Evolutionary conservation across 208 protist genomes (phyloP).

Genomic region (Endotrypanum monterogeii): DNA sequence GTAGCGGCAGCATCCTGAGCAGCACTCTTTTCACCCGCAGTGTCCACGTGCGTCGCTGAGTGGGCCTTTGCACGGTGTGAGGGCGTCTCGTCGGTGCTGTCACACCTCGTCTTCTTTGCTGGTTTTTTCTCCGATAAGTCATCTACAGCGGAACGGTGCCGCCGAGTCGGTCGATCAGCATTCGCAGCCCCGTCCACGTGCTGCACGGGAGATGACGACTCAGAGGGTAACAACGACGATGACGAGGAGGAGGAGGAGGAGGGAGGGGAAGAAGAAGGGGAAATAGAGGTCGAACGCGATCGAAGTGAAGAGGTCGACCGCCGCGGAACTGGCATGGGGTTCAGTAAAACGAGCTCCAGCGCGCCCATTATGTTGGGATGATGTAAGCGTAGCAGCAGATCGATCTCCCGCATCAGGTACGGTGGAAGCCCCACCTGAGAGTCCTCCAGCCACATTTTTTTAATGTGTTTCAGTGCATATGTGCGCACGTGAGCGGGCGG

Average conservation of each 20-base stretch:
- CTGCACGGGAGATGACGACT: slow-evolving; percentile 1
- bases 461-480: slow-evolving; percentile 85
- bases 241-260: slow-evolving; percentile 1
- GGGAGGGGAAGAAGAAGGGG: too few species aligned
- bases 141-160: neutral
- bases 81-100: neutral
- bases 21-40: neutral
- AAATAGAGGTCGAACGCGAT: slow-evolving; percentile 6
- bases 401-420: slow-evolving; percentile 86
- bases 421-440: slow-evolving; percentile 80
- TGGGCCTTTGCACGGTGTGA: neutral
- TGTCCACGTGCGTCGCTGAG: neutral
- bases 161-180: neutral
- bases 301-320: neutral
- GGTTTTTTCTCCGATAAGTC: neutral
- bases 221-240: slow-evolving; percentile 5
- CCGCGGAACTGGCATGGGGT: slow-evolving; percentile 25
- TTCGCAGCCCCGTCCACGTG: neutral
- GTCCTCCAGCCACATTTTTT: slow-evolving; percentile 74
- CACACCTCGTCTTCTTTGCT: slow-evolving; percentile 6
- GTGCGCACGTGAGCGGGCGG: slow-evolving; percentile 13
- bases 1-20: slow-evolving; percentile 6
- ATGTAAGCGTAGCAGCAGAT: slow-evolving; percentile 70
- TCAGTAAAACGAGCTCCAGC: slow-evolving; percentile 51
- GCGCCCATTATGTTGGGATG: slow-evolving; percentile 83